Conservation (phyloP, 2,329 filamentous ascomycete species). For the Tolypocladium amazonense region DNA sequence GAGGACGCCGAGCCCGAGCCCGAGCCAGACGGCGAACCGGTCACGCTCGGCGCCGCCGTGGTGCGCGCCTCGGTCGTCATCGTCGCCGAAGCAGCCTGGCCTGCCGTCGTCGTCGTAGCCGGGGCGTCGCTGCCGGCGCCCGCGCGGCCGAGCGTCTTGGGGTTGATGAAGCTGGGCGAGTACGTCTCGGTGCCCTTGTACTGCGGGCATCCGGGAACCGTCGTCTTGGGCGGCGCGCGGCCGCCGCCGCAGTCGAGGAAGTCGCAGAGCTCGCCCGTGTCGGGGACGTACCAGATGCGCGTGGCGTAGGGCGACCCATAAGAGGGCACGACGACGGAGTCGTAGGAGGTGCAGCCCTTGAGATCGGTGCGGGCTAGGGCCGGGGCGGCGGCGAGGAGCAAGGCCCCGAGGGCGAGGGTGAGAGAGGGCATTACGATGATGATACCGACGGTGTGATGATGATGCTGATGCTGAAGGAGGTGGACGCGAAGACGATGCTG, state of each 20-base stretch:
- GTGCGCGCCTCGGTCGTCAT: not conserved
- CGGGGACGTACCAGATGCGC: constrained; percentile 50
- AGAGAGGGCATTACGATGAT: constrained; percentile 13
- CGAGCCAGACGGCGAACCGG: not conserved
- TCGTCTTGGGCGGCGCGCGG: constrained; percentile 51
- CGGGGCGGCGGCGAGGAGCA: constrained; percentile 18
- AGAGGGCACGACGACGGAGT: constrained; percentile 17
- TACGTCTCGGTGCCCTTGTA: constrained; percentile 48
- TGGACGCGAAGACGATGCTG: not conserved
- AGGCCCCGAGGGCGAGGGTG: constrained; percentile 10
- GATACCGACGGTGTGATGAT: not conserved
- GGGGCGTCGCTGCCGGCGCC: constrained; percentile 1
- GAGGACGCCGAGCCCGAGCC: not conserved
- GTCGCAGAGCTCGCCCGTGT: constrained; percentile 52
- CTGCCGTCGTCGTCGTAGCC: not conserved
- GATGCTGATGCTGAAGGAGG: not conserved
- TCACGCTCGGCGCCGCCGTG: not conserved
- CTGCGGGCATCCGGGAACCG: constrained; percentile 46
- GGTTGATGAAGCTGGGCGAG: constrained; percentile 36
- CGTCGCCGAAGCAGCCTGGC: not conserved
- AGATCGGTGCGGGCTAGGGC: constrained; percentile 34
- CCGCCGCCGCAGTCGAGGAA: constrained; percentile 59
- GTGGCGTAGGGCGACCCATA: constrained; percentile 27
- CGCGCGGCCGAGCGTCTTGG: constrained; percentile 12
- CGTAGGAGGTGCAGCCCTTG: constrained; percentile 32